These are phyloP conservation scores for Rhizopus arrhizus DNA, from an alignment of 371 early-diverging fungal genomes.

Conservation along the genomic window DNA sequence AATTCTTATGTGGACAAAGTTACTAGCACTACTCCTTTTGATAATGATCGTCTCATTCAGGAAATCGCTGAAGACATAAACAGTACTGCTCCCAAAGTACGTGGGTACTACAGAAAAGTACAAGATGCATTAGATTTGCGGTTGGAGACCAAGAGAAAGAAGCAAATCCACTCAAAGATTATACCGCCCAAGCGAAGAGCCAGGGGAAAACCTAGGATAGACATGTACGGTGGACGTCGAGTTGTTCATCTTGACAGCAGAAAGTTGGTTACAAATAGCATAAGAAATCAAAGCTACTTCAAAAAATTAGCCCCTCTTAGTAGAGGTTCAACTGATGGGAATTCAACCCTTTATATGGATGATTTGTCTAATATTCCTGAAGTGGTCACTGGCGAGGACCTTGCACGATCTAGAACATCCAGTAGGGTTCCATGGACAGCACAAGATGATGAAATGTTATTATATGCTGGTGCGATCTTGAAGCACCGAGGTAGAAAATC, in stretches of 20 bases:
- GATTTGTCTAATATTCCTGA: background rate
- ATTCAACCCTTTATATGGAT: background rate
- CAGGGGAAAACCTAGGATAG: background rate
- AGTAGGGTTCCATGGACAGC: constrained; percentile 35
- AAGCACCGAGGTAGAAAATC: constrained; percentile 3
- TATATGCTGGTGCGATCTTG: constrained; percentile 44
- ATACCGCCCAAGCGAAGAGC: background rate
- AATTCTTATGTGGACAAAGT: constrained; percentile 17
- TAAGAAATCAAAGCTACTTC: background rate
- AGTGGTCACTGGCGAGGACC: background rate
- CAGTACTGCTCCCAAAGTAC: background rate
- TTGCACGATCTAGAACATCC: background rate
- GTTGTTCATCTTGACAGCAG: constrained; percentile 3
- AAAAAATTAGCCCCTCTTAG: background rate
- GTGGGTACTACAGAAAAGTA: background rate
- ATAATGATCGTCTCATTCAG: background rate
- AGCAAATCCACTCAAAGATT: background rate
- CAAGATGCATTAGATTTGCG: background rate
- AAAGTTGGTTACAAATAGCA: background rate
- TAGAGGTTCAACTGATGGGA: background rate
- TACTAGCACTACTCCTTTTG: constrained; percentile 4
- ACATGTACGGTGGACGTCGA: constrained; percentile 6
- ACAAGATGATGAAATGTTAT: constrained; percentile 55
- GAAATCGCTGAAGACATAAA: background rate
- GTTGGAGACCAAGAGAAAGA: background rate